Percentiles rank a stretch among this genome's conserved stretches.
These are phyloP conservation scores for Epichloe amarillans DNA, from an alignment of 2,329 filamentous ascomycete genomes.

Conservation along the genomic window DNA sequence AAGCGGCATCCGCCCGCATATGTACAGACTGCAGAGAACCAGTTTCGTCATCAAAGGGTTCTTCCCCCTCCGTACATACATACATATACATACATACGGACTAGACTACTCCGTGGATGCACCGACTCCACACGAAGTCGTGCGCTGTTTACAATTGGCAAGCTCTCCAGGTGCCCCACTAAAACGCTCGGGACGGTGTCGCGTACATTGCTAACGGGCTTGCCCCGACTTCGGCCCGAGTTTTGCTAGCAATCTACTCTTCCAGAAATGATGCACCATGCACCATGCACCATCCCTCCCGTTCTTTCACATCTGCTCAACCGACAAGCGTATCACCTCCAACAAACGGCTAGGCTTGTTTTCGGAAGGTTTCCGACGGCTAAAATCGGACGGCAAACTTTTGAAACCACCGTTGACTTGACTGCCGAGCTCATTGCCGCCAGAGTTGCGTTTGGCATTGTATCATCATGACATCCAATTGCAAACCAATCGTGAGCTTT, in stretches of 20 bases:
- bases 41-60: no score
- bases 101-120: no score
- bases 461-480: conserved; percentile 14
- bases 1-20: background rate
- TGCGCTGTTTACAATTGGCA: background rate
- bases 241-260: background rate
- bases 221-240: background rate
- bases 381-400: background rate
- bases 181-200: background rate
- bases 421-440: background rate
- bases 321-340: background rate
- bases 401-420: background rate
- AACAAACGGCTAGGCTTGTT: background rate
- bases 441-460: background rate
- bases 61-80: no score
- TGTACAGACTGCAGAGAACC: background rate
- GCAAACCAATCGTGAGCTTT: conserved; percentile 32
- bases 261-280: background rate
- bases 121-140: no score
- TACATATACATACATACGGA: no score
- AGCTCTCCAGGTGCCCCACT: background rate
- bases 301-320: background rate
- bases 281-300: no score
- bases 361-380: background rate
- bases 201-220: background rate